Conservation (phyloP, 2,329 filamentous ascomycete species). For the Neodidymelliopsis sp. region DNA sequence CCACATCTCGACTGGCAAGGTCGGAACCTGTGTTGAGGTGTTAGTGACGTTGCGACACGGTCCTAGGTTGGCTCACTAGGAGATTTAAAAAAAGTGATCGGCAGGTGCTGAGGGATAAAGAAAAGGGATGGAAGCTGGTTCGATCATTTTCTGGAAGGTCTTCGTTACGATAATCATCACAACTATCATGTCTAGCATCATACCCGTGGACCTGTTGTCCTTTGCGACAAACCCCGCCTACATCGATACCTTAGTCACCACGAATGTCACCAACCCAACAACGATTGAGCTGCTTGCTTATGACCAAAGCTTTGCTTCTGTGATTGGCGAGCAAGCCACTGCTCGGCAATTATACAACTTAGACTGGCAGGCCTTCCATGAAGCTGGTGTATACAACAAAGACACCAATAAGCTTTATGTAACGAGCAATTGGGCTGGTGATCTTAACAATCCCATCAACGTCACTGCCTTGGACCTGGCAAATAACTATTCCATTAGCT, state of each 20-base stretch:
- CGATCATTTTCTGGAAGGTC: conserved; percentile 20
- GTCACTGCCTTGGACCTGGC: conserved; percentile 48
- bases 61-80: neutral
- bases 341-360: conserved; percentile 43
- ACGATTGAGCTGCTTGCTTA: conserved; percentile 50
- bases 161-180: conserved; percentile 21
- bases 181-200: conserved; percentile 38
- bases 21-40: neutral
- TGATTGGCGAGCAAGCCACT: conserved; percentile 43
- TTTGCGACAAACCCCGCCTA: conserved; percentile 43
- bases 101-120: neutral
- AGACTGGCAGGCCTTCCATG: conserved; percentile 49
- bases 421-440: conserved; percentile 48
- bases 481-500: conserved; percentile 48
- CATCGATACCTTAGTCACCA: conserved; percentile 37
- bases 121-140: neutral
- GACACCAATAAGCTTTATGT: conserved; percentile 52
- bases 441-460: conserved; percentile 44
- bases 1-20: neutral
- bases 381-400: conserved; percentile 47
- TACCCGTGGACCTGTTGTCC: conserved; percentile 42
- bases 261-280: conserved; percentile 40
- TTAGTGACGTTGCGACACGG: neutral
- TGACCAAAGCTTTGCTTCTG: conserved; percentile 42
- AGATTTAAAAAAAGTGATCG: neutral